These are phyloP conservation scores for Crucibulum laeve DNA, from an alignment of 768 basidiomycete genomes.

Conservation along the genomic window DNA sequence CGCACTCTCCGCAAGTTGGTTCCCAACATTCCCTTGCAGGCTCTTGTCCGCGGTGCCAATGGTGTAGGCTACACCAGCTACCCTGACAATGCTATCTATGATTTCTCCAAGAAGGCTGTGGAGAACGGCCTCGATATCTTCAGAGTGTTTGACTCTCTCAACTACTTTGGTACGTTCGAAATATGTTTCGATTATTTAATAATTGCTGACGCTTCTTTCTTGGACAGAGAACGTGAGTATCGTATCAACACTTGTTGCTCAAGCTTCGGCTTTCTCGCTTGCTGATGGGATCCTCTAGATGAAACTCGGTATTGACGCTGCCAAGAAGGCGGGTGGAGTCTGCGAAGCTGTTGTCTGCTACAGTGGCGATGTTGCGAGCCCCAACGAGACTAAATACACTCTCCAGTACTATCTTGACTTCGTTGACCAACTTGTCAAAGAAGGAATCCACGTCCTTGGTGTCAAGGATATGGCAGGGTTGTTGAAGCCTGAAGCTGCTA, in stretches of 20 bases:
- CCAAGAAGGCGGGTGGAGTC: constrained; percentile 99
- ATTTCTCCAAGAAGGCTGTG: constrained; percentile 99
- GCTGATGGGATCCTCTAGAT: constrained; percentile 47
- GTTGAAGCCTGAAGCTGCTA: constrained; percentile 92
- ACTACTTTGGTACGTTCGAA: constrained; percentile 80
- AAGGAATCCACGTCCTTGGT: constrained; percentile 95
- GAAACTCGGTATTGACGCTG: constrained; percentile 97
- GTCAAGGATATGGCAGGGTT: constrained; percentile 99
- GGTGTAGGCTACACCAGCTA: constrained; percentile 99
- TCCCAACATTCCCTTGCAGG: constrained; percentile 98
- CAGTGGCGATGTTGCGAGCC: constrained; percentile 93
- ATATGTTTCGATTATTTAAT: constrained; percentile 1
- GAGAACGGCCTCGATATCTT: constrained; percentile 99
- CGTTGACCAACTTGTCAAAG: constrained; percentile 85
- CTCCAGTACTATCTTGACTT: constrained; percentile 97
- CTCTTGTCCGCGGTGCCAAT: constrained; percentile 97
- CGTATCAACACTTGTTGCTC: background rate
- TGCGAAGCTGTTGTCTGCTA: constrained; percentile 98
- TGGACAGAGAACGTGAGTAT: constrained; percentile 63
- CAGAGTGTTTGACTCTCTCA: constrained; percentile 98
- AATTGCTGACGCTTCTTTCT: constrained; percentile 1
- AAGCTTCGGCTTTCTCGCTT: background rate
- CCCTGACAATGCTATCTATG: constrained; percentile 99
- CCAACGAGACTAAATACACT: constrained; percentile 96
- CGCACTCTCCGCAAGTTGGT: constrained; percentile 92